phyloP scores from a whole-genome alignment of 345 rosid genomes.

The Bruguiera sexangula region DNA sequence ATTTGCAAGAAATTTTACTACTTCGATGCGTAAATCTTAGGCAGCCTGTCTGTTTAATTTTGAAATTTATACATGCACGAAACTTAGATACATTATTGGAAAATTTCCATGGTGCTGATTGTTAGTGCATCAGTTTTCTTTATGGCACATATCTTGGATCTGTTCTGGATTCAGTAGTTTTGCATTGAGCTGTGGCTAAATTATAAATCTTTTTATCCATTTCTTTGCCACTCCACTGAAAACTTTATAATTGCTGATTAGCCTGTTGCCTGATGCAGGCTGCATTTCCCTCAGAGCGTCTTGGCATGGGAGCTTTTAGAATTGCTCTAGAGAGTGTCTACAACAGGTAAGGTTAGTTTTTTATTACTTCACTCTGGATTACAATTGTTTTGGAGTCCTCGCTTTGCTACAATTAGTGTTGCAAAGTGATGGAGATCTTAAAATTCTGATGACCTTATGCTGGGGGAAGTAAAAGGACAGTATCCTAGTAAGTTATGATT shows the following conservation, averaged over 20 bases:
- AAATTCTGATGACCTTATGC: background rate
- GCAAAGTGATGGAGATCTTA: background rate
- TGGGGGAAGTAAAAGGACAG: background rate
- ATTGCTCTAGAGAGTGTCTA: constrained; percentile 45
- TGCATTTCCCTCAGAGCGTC: constrained; percentile 40
- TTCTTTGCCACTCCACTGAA: background rate
- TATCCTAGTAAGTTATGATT: background rate
- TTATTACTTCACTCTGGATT: background rate
- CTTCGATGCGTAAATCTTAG: background rate
- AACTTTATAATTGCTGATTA: constrained; percentile 3
- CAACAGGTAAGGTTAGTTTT: constrained; percentile 34
- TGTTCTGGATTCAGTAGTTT: background rate
- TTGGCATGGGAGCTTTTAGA: constrained; percentile 52
- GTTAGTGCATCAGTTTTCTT: background rate
- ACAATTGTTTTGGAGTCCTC: background rate
- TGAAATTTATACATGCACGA: background rate
- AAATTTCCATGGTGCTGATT: background rate
- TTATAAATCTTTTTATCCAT: background rate
- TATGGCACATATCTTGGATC: background rate
- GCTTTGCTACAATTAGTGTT: background rate
- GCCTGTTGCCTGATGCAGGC: constrained; percentile 25
- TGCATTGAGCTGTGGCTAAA: background rate
- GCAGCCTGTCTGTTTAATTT: background rate
- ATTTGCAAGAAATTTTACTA: background rate
- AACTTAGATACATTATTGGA: background rate